A percentile compares a stretch with the other conserved stretches of the same genome.
phyloP scores from a whole-genome alignment of 768 basidiomycete species.

The Paxillus rubicundulus region DNA sequence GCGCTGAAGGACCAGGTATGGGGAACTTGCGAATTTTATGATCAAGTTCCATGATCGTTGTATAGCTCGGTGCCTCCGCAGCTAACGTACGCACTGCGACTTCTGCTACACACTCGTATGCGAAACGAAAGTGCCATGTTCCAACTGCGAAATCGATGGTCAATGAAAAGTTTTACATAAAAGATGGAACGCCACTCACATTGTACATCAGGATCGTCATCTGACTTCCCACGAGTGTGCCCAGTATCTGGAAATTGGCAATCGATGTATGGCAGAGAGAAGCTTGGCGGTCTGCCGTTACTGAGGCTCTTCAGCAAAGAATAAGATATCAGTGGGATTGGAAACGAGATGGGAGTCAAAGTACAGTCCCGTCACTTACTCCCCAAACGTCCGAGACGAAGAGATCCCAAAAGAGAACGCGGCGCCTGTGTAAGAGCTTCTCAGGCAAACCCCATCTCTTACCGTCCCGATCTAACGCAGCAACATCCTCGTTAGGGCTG shows the following conservation, averaged over 20 bases:
- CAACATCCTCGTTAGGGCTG: conserved; percentile 7
- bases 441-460: conserved; percentile 60
- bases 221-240: conserved; percentile 9
- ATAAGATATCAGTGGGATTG: conserved; percentile 7
- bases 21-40: conserved; percentile 65
- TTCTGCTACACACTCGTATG: conserved; percentile 62
- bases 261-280: conserved; percentile 65
- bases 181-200: conserved; percentile 20
- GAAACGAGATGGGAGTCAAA: background rate
- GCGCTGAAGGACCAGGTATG: conserved; percentile 45
- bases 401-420: conserved; percentile 75
- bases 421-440: conserved; percentile 61
- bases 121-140: conserved; percentile 62
- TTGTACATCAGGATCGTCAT: conserved; percentile 19
- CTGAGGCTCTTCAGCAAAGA: conserved; percentile 51
- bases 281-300: conserved; percentile 69
- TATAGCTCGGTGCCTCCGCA: conserved; percentile 60
- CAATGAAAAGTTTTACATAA: background rate
- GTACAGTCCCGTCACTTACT: conserved; percentile 35
- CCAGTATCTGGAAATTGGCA: conserved; percentile 51
- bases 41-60: conserved; percentile 66
- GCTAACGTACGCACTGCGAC: conserved; percentile 60
- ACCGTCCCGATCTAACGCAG: conserved; percentile 55
- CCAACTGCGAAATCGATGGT: conserved; percentile 40
- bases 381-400: conserved; percentile 71